These are phyloP conservation scores for Fusarium palustre DNA, from an alignment of 2,329 filamentous ascomycete genomes.

Conservation along the genomic window DNA sequence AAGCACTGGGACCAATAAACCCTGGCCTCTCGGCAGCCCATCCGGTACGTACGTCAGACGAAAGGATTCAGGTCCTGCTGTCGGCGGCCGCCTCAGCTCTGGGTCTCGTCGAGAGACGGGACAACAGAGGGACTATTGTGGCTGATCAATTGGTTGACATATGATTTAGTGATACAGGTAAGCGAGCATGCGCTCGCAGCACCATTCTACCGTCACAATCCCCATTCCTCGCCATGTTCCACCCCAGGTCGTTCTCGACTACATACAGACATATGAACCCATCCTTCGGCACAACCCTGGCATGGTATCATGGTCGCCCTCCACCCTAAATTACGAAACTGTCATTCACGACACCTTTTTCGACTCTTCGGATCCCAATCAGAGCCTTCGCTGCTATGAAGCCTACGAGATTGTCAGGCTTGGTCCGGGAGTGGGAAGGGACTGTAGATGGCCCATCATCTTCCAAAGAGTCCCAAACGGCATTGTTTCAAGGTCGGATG, in stretches of 20 bases:
- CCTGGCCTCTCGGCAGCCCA: neutral
- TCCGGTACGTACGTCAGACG: slow-evolving; percentile 9
- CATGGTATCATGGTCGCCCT: slow-evolving; percentile 50
- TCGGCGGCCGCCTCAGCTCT: neutral
- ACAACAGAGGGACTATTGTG: neutral
- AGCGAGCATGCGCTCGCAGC: slow-evolving; percentile 48
- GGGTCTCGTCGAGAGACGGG: neutral
- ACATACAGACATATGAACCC: slow-evolving; percentile 56
- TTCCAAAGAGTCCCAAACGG: slow-evolving; percentile 57
- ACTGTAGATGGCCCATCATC: slow-evolving; percentile 56
- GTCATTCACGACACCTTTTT: slow-evolving; percentile 57
- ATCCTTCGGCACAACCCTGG: slow-evolving; percentile 56
- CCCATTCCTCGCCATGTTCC: slow-evolving; percentile 55
- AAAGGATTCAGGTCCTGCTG: neutral
- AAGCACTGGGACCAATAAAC: neutral
- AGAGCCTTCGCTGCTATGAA: slow-evolving; percentile 50
- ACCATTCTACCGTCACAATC: slow-evolving; percentile 53
- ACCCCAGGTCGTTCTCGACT: slow-evolving; percentile 51
- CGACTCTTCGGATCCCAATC: slow-evolving; percentile 44
- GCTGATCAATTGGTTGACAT: neutral
- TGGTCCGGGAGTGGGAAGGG: slow-evolving; percentile 55
- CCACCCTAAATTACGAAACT: slow-evolving; percentile 47
- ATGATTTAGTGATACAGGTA: neutral
- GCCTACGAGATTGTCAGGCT: slow-evolving; percentile 49
- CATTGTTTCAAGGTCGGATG: slow-evolving; percentile 55